Conservation (phyloP, 495 filamentous ascomycete species). For the Hyaloscypha bicolor region DNA sequence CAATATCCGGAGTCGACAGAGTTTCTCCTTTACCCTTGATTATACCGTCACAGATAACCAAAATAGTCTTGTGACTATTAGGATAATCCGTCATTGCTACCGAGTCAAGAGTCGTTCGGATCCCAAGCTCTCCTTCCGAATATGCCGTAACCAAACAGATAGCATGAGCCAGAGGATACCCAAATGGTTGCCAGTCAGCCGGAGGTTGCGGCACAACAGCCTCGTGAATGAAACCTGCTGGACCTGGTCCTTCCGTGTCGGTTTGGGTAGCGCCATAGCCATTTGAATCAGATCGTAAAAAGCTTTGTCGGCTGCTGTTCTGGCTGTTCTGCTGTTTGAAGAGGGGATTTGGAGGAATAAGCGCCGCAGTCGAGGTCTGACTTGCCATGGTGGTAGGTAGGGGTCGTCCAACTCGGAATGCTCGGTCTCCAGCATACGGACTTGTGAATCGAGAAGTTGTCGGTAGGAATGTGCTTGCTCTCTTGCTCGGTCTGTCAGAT, state of each 20-base stretch:
- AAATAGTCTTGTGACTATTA: slow-evolving; percentile 95
- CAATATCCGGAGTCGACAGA: slow-evolving; percentile 86
- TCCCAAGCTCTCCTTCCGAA: slow-evolving; percentile 90
- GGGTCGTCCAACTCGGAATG: slow-evolving; percentile 39
- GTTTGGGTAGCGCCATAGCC: slow-evolving; percentile 54
- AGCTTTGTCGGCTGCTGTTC: slow-evolving; percentile 61
- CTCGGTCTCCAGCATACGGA: slow-evolving; percentile 71
- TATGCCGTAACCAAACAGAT: slow-evolving; percentile 97
- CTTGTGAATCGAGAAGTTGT: slow-evolving; percentile 94
- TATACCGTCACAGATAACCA: slow-evolving; percentile 96
- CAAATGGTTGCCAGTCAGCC: slow-evolving; percentile 93
- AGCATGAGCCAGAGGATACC: slow-evolving; percentile 89
- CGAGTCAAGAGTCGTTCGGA: slow-evolving; percentile 93
- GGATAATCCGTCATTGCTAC: slow-evolving; percentile 98
- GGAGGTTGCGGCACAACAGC: slow-evolving; percentile 97
- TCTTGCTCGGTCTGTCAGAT: slow-evolving; percentile 75
- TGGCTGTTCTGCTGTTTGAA: slow-evolving; percentile 71
- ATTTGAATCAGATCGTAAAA: slow-evolving; percentile 47
- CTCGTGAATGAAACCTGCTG: slow-evolving; percentile 92
- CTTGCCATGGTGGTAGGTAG: slow-evolving; percentile 93
- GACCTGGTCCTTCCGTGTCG: slow-evolving; percentile 69
- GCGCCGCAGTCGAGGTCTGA: slow-evolving; percentile 76
- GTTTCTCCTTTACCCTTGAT: slow-evolving; percentile 96
- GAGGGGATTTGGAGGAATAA: slow-evolving; percentile 70
- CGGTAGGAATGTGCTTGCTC: slow-evolving; percentile 75